Evolutionary conservation across 495 filamentous ascomycete species (phyloP), one percentile per base, ranked within the genome.

Genomic region (Hypoxylon lienhwacheense): DNA sequence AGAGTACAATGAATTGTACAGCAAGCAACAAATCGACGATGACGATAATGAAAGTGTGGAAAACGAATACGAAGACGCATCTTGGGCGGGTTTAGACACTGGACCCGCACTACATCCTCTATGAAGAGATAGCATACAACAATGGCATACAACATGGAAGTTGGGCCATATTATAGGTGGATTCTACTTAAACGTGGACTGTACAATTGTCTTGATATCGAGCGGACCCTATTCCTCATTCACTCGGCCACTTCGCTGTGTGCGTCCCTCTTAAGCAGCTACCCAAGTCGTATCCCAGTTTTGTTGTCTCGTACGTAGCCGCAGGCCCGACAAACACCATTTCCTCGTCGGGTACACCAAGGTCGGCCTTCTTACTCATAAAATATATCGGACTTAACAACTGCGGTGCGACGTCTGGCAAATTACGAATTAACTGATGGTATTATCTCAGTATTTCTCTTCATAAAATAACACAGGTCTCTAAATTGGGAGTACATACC

Each of bases 201-300:
- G n/a, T n/a, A n/a, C n/a, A n/a, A n/a, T n/a, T n/a, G n/a, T n/a
- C n/a, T n/a, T n/a, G n/a, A n/a, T n/a, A n/a, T n/a, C n/a, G n/a
- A n/a, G 19, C 5, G 0, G 28, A 5, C 10, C 24, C 44, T 41
- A 34, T n/a, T 55, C 29, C 24, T 63, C 40, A 1, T 17, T 33
- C 14, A 0, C 24, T 28, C 21, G 61, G 64, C 64, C 64, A 67
- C 19, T 52, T 64, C 11, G 64, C 42, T 26, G 56, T 44, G 22
- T 67, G 55, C 14, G 52, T 65, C n/a, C 64, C 64, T 45, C 61
- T 47, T 33, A 67, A 54, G 29, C 64, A 67, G 36, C 64, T 67
- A 11, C 64, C 64, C 6, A 17, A 42, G 17, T 67, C 37, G 14
- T 67, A 67, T 24, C 33, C 40, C 14, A 67, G 10, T 40, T 56